Conservation (phyloP, 305 asterid genomes). For the Ilex paraguariensis region DNA sequence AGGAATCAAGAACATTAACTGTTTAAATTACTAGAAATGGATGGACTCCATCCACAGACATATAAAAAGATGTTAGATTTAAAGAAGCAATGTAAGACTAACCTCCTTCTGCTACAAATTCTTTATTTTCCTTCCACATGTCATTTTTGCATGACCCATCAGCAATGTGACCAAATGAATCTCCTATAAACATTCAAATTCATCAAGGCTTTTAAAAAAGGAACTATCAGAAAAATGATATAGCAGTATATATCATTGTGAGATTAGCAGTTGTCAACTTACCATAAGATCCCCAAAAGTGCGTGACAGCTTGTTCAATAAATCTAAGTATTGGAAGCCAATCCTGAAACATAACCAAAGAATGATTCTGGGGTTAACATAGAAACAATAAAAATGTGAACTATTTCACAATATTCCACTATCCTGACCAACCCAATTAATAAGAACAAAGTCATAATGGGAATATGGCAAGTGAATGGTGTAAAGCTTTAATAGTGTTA, state of each 20-base stretch:
- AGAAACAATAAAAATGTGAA: not conserved
- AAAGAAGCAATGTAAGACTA: not conserved
- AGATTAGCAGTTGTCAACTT: conserved; percentile 17
- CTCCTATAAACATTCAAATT: not conserved
- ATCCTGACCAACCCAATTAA: not conserved
- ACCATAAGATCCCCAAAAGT: conserved; percentile 68
- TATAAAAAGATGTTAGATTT: not conserved
- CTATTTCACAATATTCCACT: not conserved
- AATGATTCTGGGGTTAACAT: not conserved
- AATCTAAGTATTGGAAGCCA: conserved; percentile 70
- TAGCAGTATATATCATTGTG: not conserved
- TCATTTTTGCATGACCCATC: not conserved
- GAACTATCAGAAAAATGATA: not conserved
- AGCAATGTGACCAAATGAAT: not conserved
- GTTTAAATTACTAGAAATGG: not conserved
- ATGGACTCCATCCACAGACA: not conserved
- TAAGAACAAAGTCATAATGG: not conserved
- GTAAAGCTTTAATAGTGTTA: no score
- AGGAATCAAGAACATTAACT: not conserved
- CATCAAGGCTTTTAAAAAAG: not conserved
- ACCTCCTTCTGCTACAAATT: not conserved
- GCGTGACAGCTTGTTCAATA: conserved; percentile 48
- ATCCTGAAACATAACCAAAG: conserved; percentile 50
- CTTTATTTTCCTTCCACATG: not conserved
- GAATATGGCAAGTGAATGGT: no score